Conservation (phyloP, 257 asterid species). For the Nicotiana attenuata region DNA sequence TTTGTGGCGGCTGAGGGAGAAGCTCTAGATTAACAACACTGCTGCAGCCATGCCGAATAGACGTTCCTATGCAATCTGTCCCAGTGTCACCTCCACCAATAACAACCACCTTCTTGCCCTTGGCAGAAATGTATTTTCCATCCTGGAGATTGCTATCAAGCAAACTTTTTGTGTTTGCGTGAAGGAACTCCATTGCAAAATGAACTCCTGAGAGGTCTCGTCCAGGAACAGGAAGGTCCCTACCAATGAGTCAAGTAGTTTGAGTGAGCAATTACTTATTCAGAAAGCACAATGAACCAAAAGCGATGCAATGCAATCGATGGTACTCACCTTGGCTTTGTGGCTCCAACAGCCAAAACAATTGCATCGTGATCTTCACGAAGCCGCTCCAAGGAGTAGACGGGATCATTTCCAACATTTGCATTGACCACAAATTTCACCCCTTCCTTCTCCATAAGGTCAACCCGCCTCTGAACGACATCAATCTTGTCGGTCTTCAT, state of each 20-base stretch:
- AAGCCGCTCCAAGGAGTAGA: constrained; percentile 57
- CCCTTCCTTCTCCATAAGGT: constrained; percentile 94
- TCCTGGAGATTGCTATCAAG: constrained; percentile 90
- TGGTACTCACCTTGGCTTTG: constrained; percentile 74
- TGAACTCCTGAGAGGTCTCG: constrained; percentile 90
- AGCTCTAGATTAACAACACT: constrained; percentile 79
- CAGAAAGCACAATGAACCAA: neutral
- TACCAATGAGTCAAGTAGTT: constrained; percentile 21
- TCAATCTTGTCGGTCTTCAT: constrained; percentile 94
- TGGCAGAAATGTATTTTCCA: constrained; percentile 85
- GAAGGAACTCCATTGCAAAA: constrained; percentile 99
- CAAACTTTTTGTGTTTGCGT: constrained; percentile 91
- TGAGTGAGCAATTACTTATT: neutral
- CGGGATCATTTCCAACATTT: constrained; percentile 72
- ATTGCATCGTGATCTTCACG: constrained; percentile 79
- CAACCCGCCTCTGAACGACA: constrained; percentile 85
- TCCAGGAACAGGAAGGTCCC: constrained; percentile 98
- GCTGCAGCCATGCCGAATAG: constrained; percentile 91
- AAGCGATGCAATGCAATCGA: neutral
- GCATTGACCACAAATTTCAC: constrained; percentile 81
- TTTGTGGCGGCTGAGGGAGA: constrained; percentile 86
- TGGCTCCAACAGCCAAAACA: constrained; percentile 93
- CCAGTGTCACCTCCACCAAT: constrained; percentile 99
- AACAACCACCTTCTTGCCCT: constrained; percentile 92
- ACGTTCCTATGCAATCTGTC: constrained; percentile 94